Percentiles rank a stretch among this genome's conserved stretches.
These are phyloP conservation scores for Coniferiporia sulphurascens DNA, from an alignment of 1,284 basidiomycete genomes.

Conservation along the genomic window DNA sequence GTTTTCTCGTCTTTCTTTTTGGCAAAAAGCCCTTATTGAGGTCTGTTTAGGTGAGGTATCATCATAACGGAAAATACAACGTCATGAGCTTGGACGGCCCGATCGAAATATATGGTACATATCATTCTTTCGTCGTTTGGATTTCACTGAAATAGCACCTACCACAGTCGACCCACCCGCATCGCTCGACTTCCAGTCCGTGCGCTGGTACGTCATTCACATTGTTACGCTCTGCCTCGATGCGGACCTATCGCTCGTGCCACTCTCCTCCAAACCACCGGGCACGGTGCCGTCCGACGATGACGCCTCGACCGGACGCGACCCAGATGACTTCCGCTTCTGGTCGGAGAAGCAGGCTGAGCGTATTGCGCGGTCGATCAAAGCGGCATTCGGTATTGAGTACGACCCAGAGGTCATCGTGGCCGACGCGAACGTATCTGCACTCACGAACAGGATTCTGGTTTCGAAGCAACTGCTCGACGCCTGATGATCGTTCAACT, in stretches of 20 bases:
- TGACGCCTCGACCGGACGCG: slow-evolving; percentile 41
- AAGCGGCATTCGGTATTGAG: slow-evolving; percentile 83
- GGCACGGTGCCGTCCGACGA: slow-evolving; percentile 18
- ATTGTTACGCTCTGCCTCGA: slow-evolving; percentile 87
- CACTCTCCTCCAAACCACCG: slow-evolving; percentile 55
- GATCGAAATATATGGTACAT: slow-evolving; percentile 82
- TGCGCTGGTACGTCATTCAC: slow-evolving; percentile 62
- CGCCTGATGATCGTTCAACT: neutral
- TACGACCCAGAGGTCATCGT: slow-evolving; percentile 86
- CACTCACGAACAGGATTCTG: slow-evolving; percentile 79
- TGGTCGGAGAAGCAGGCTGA: slow-evolving; percentile 89
- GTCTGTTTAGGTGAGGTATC: slow-evolving; percentile 61
- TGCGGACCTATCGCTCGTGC: slow-evolving; percentile 77
- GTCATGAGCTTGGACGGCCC: slow-evolving; percentile 84
- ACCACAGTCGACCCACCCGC: slow-evolving; percentile 60
- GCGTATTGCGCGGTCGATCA: slow-evolving; percentile 75
- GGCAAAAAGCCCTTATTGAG: neutral
- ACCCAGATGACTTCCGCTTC: slow-evolving; percentile 91
- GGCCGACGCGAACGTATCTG: slow-evolving; percentile 86
- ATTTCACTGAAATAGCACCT: slow-evolving; percentile 6
- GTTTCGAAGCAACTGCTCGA: slow-evolving; percentile 69
- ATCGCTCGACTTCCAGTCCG: slow-evolving; percentile 56
- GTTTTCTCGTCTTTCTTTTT: slow-evolving; percentile 22
- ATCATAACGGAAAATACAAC: slow-evolving; percentile 94
- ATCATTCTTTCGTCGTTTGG: neutral